phyloP scores from a whole-genome alignment of 2,329 filamentous ascomycete genomes.

The Hirsutella rhossiliensis region DNA sequence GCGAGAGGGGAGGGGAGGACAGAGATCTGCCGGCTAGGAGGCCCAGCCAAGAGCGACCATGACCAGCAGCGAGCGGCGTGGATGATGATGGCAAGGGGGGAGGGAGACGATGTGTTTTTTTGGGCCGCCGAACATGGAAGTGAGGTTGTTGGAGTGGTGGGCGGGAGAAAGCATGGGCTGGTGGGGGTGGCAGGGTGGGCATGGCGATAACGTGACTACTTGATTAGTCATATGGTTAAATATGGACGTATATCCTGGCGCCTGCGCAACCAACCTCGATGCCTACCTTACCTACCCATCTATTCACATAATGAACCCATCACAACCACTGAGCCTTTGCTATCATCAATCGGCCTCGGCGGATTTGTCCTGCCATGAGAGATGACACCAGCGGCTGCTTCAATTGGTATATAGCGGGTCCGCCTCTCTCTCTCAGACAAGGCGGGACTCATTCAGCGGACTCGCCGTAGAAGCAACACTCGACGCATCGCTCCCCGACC shows the following conservation, averaged over 20 bases:
- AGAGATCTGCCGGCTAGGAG: slow-evolving; percentile 5
- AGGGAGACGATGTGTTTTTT: background rate
- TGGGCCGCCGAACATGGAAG: background rate
- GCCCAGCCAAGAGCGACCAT: slow-evolving; percentile 16
- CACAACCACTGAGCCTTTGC: too few relatives aligned
- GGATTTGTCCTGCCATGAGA: too few relatives aligned
- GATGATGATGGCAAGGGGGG: background rate
- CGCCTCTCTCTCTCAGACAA: background rate
- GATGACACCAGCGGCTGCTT: too few relatives aligned
- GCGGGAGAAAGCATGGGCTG: too few relatives aligned
- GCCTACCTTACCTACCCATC: too few relatives aligned
- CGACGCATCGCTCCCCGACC: slow-evolving; percentile 23
- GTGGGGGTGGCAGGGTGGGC: background rate
- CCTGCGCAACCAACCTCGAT: too few relatives aligned
- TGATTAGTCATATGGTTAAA: background rate
- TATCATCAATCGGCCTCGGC: too few relatives aligned
- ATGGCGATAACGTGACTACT: slow-evolving; percentile 6
- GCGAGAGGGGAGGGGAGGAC: background rate
- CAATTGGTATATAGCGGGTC: background rate
- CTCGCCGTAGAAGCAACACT: slow-evolving; percentile 24
- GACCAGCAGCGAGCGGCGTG: slow-evolving; percentile 6
- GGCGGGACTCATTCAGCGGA: slow-evolving; percentile 7
- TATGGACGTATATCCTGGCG: too few relatives aligned
- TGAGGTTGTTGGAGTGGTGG: background rate
- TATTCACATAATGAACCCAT: too few relatives aligned